Base-by-base conservation (phyloP, 208 protist species). In the Trypanosoma cruzi region DNA sequence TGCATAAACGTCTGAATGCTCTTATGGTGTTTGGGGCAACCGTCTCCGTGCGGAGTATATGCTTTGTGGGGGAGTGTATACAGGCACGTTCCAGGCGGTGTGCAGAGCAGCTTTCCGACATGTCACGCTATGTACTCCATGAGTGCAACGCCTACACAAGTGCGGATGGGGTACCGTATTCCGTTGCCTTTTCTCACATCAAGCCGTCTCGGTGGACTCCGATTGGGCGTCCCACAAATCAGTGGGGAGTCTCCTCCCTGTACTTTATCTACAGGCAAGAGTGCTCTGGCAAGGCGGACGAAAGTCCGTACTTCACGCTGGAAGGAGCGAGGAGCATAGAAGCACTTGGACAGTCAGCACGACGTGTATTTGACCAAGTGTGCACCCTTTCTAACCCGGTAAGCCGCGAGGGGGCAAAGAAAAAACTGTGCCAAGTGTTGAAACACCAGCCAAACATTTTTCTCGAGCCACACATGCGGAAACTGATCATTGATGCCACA, bases 61-160 rank as follows among this genome's bases (percentile, higher is more conserved):
- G 75, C 36, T 48, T 92, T 49, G 66, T 91, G 2, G 80, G 80
- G 16, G 62, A 70, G 56, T 80, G 80, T 40, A 63, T 96, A 31
- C 52, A 92, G 5, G 78, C 82, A 34, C 86, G 91, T 44, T 88
- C 79, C 11, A 74, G 60, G 63, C 80, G 80, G 22, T 81, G 74
- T 42, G 77, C 62, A 16, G 77, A 77, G 31, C 79, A 82, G 42
- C 54, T 94, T 40, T 28, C 53, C 32, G 71, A 71, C 42, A 67
- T 73, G 34, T 84, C 82, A 18, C 83, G 84, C 75, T 64, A 68
- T 34, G 81, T 94, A 4, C 32, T 90, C 26, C 63, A 81, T 58
- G 90, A 89, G 70, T 73, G 79, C 24, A 90, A 86, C 63, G 91
- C 89, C 58, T 96, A 96, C 80, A 83, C 85, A n/a, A 93, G 91